Conservation (phyloP, 2,329 filamentous ascomycete genomes). For the Didymosphaeria variabile region DNA sequence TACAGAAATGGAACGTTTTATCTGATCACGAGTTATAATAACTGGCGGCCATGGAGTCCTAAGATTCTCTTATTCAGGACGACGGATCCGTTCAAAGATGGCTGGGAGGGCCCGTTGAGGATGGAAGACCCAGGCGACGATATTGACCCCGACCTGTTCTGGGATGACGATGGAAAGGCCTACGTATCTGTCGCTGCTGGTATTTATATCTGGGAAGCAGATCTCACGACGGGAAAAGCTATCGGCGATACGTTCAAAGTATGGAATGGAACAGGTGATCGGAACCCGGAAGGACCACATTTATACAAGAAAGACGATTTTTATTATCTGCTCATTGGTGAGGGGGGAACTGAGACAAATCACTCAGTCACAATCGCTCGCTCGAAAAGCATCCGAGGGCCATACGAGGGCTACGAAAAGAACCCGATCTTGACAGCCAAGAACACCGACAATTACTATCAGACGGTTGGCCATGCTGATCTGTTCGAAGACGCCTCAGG, state of each 20-base stretch:
- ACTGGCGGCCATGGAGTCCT: not conserved
- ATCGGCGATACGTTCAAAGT: conserved; percentile 23
- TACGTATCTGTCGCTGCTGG: conserved; percentile 38
- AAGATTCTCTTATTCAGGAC: conserved; percentile 54
- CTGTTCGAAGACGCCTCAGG: conserved; percentile 23
- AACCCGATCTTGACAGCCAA: conserved; percentile 48
- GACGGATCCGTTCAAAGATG: conserved; percentile 52
- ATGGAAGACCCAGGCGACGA: conserved; percentile 62
- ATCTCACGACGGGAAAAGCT: conserved; percentile 35
- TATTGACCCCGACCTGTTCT: conserved; percentile 58
- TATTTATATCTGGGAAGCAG: conserved; percentile 33
- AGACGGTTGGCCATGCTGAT: conserved; percentile 27
- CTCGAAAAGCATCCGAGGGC: conserved; percentile 37
- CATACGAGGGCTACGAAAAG: conserved; percentile 37
- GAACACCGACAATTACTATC: conserved; percentile 41
- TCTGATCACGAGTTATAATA: conserved; percentile 43
- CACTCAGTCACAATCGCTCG: conserved; percentile 45
- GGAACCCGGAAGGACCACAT: conserved; percentile 44
- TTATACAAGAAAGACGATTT: conserved; percentile 44
- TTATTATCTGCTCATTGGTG: conserved; percentile 46
- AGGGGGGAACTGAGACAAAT: conserved; percentile 43
- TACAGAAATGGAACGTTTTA: conserved; percentile 51
- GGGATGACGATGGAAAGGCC: conserved; percentile 61
- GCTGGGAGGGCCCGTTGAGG: conserved; percentile 58
- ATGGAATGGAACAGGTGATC: conserved; percentile 45